Evolutionary conservation across 73 alveolate species (phyloP), one percentile per base, ranked within the genome.

Genomic region (Paramecium octaurelia): DNA sequence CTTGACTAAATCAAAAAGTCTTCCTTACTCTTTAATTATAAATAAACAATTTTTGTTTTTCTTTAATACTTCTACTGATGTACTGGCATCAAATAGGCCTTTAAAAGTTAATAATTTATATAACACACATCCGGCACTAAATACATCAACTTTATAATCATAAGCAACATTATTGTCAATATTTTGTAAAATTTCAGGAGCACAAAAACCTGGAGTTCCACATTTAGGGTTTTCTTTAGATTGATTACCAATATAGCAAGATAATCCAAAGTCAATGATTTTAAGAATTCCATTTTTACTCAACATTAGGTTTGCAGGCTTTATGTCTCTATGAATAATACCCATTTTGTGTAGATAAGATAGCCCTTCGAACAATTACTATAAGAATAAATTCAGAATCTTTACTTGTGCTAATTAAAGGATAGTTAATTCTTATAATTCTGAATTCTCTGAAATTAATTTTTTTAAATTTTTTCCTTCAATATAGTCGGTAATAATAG

Each of bases 191-290:
- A 75, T 44, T 75, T 75, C 88, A 34, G 88, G 88, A 36, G 88
- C 88, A 10, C 38, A 34, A 75, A 31, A 75, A 1, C 88, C 88
- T 0, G 68, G 57, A n/a, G 88, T 75, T 12, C 88, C 88, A 75
- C 88, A 75, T 31, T 34, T 75, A n/a, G 88, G 88, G 4, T 9
- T 31, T 75, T 75, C 88, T 75, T 40, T 12, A 14, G 35, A 20
- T 75, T 75, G 16, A 31, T 36, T 75, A 9, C 88, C 88, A 36
- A 12, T 36, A 40, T 34, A 36, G 11, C 95, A 40, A 14, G 93
- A 85, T n/a, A 95, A 84, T 8, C 98, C 98, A 58, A 95, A 95
- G 90, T 95, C 98, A 85, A 94, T 58, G 31, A 95, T 95, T 86
- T 95, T 95, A 77, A 95, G 91, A 46, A 89, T 95, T 68, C 97